Evolutionary conservation across 805 yeast genomes (phyloP), one percentile per base, ranked within the genome.

Genomic region (Metschnikowia peoriensis): DNA sequence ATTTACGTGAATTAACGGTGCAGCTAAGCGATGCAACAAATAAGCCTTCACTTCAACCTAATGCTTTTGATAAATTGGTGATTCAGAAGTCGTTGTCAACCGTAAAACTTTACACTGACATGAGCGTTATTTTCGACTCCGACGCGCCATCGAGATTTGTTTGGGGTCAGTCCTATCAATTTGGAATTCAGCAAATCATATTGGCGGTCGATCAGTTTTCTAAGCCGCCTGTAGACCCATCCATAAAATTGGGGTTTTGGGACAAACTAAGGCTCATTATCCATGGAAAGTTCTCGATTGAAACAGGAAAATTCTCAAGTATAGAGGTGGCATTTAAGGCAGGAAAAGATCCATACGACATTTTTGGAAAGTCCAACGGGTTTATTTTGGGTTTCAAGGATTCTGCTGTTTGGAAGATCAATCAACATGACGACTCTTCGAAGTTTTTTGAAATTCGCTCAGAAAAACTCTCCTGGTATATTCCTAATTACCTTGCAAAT

Each of bases 181-280:
- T 96, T 15, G 92, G 91, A 1, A 79, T 92, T 32, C 90, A 89
- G 58, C 92, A 89, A 58, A 76, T 85, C 1, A 86, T 88, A 84
- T 71, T 83, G 50, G 86, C 82, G 51, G 79, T 92, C 54, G 96
- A 91, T 61, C 84, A 86, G 43, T 89, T 92, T 64, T 84, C 96
- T 1, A 92, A 93, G 66, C 96, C 97, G 0, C 96, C 96, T 0
- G 70, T 88, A 14, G 98, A 92, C 66, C 92, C 92, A 0, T 89
- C 97, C 1, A 79, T 82, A 4, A 87, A 86, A 59, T 70, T 90
- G 12, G 98, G 98, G 0, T 85, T 91, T 59, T 92, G 98, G 98
- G 98, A 92, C 68, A 93, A 91, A 65, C 68, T 90, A 28, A 72
- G 97, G 46, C 77, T 84, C 29, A 75, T 86, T 14, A 71, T 90